Conservation (phyloP, 2,329 filamentous ascomycete species). For the Colletotrichum cuscutae region DNA sequence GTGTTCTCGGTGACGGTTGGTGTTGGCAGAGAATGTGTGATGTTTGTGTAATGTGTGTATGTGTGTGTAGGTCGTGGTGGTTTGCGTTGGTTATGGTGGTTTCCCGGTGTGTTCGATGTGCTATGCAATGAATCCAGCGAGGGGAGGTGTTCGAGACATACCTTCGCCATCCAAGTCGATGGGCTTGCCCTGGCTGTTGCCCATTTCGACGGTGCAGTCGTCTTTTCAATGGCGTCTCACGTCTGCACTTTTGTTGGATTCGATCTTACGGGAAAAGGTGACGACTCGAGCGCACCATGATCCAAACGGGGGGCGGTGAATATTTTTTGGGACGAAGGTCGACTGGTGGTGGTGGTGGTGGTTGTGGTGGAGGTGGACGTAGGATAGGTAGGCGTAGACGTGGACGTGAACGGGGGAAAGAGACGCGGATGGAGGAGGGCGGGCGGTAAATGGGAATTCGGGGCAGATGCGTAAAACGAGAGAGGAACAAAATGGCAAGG, state of each 20-base stretch:
- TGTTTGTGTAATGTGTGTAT: background rate
- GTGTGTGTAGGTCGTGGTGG: background rate
- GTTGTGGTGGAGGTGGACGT: too few species aligned
- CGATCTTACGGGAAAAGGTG: constrained; percentile 24
- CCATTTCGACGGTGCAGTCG: constrained; percentile 67
- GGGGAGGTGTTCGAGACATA: constrained; percentile 55
- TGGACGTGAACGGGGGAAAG: background rate
- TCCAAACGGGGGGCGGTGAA: constrained; percentile 21
- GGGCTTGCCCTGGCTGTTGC: constrained; percentile 94
- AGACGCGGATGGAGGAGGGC: background rate
- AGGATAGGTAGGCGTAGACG: too few species aligned
- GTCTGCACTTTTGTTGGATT: constrained; percentile 34
- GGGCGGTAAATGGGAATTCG: background rate
- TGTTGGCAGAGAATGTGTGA: background rate
- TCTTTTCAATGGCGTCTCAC: constrained; percentile 30
- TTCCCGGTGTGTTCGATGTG: background rate
- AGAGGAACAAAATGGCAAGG: constrained; percentile 19
- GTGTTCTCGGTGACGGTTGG: background rate
- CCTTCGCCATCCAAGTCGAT: constrained; percentile 93
- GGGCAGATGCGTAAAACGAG: constrained; percentile 26
- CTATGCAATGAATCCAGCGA: constrained; percentile 5
- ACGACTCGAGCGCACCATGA: constrained; percentile 31
- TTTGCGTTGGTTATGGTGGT: background rate
- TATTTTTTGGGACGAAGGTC: constrained; percentile 4
- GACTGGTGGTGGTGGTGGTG: background rate